Evolutionary conservation across 805 yeast species (phyloP).

Genomic region (Wickerhamomyces subpelliculosus): DNA sequence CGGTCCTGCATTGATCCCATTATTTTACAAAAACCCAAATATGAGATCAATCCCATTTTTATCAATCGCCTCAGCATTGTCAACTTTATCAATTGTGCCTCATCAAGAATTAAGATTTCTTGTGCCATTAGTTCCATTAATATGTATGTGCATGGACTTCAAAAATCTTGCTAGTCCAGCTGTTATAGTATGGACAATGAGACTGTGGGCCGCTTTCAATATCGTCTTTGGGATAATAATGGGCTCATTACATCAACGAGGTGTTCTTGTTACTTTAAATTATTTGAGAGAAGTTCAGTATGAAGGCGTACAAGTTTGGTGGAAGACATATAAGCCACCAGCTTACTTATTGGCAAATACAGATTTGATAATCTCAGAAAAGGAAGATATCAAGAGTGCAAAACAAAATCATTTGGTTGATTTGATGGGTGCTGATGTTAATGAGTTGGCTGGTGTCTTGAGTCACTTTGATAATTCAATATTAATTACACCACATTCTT

Average conservation of each 20-base stretch:
- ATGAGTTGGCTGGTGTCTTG: conserved; percentile 19
- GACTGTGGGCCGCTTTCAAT: conserved; percentile 62
- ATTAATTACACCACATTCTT: conserved; percentile 19
- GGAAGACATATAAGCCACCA: conserved; percentile 95
- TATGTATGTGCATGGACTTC: conserved; percentile 50
- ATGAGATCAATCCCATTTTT: conserved; percentile 49
- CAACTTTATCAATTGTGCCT: conserved; percentile 61
- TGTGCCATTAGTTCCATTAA: conserved; percentile 68
- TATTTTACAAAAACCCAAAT: conserved; percentile 24
- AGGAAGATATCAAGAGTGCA: conserved; percentile 7
- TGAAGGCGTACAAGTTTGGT: conserved; percentile 57
- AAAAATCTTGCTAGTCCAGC: conserved; percentile 20
- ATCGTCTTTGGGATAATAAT: conserved; percentile 48
- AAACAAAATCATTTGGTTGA: conserved; percentile 29
- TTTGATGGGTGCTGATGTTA: conserved; percentile 37
- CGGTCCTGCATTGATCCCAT: conserved; percentile 63
- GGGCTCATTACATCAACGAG: conserved; percentile 89
- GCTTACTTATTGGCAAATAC: conserved; percentile 57
- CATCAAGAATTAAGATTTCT: conserved; percentile 94
- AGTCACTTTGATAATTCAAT: conserved; percentile 8
- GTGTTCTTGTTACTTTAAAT: conserved; percentile 64
- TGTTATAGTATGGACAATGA: conserved; percentile 13
- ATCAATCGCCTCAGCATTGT: conserved; percentile 55
- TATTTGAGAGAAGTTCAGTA: conserved; percentile 24
- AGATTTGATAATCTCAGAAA: conserved; percentile 17